Base-by-base conservation (phyloP, 1,284 basidiomycete genomes). In the Singerocomus rubriflavus region DNA sequence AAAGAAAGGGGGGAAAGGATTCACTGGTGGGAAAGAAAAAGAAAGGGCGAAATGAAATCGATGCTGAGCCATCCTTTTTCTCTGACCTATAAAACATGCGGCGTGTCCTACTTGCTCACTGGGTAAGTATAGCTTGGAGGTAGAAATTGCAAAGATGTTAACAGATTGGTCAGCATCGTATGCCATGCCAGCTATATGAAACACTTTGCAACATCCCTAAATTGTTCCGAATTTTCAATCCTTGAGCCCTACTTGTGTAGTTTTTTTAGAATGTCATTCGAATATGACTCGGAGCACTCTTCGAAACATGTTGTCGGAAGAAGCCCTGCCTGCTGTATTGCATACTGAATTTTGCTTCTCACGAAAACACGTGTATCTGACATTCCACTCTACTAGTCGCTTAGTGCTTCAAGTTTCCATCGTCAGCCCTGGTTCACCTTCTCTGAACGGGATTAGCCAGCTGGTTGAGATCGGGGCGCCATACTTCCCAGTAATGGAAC, bases 1-100 rank as follows among this genome's bases (percentile, higher is more conserved):
- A 84, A 59, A 72, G 75, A 50, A 81, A 79, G 57, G 76, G 73
- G 37, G 77, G 76, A 34, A 77, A 77, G 49, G 78, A 80, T 49
- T 65, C 73, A 6, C 59, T 82, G 41, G 63, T 68, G 13, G 65
- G 66, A 34, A 78, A 75, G 62, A 79, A 73, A 63, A 79, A 79
- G 65, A 85, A 82, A 65, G 82, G 78, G 30, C 76, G 73, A 53
- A 80, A 81, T 58, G 70, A 76, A 56, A 73, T 81, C 35, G 75
- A 75, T 37, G 73, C 77, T 4, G 79, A 79, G 25, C 71, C 75
- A 11, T 74, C 80, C n/a, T 91, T 91, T 68, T 91, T 91, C 62
- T 78, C 81, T 43, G 85, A 77, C 46, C 67, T 91, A 46, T 88
- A 73, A 69, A 17, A 13, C n/a, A 36, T 26, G 14, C 21, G 5